Conservation (phyloP, 164 flowering plant species). For the Berberis thunbergii region DNA sequence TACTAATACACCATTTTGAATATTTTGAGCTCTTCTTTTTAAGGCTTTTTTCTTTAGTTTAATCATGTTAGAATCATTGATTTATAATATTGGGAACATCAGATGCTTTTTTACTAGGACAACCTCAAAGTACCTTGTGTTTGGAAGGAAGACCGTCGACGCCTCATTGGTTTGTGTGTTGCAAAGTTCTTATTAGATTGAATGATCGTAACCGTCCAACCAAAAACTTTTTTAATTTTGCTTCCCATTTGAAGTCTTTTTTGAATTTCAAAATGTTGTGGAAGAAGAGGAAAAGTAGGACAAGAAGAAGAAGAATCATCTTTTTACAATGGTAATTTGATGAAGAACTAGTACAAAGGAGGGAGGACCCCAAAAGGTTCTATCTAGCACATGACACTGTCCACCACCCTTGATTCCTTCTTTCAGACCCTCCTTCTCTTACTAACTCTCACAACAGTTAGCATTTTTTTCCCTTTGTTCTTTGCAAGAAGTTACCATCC, state of each 20-base stretch:
- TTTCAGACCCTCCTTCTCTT: background rate
- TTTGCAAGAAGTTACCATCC: constrained; percentile 65
- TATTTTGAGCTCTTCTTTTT: constrained; percentile 18
- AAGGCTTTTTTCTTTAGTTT: constrained; percentile 8
- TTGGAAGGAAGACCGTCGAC: too few species aligned
- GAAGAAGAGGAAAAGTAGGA: constrained; percentile 6
- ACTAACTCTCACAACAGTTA: background rate
- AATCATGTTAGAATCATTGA: constrained; percentile 21
- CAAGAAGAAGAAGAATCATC: constrained; percentile 48
- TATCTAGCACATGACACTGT: constrained; percentile 47
- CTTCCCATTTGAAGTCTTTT: too few species aligned
- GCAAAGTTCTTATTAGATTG: too few species aligned
- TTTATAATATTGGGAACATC: background rate
- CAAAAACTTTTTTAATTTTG: background rate
- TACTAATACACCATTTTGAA: constrained; percentile 34
- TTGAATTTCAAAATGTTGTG: too few species aligned
- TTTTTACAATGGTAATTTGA: constrained; percentile 21
- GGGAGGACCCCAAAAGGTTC: constrained; percentile 4
- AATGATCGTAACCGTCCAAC: background rate
- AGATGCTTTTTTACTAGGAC: too few species aligned
- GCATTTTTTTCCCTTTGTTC: constrained; percentile 45
- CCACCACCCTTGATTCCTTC: constrained; percentile 30
- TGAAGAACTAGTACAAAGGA: constrained; percentile 34
- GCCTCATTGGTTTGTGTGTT: too few species aligned
- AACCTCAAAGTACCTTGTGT: too few species aligned